Percentiles rank a stretch among this genome's conserved stretches.
Evolutionary conservation across 1,139 yeast genomes (phyloP).

Genomic region (Lodderomyces parapsilosis): DNA sequence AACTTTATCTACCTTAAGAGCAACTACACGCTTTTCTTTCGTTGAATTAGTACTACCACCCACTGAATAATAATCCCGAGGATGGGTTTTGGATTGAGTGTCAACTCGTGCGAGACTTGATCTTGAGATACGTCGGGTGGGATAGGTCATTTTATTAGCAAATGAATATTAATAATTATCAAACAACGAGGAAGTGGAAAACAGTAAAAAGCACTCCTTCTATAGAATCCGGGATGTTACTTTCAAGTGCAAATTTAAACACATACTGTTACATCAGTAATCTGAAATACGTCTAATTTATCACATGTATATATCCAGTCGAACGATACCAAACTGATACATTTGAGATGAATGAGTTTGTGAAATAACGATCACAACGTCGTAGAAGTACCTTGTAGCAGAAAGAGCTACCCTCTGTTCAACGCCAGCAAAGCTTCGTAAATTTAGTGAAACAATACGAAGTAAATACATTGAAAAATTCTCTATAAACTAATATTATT

Average conservation of each 20-base stretch:
- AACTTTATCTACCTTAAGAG: no score
- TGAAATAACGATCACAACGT: background rate
- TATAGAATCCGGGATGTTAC: background rate
- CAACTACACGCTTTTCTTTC: no score
- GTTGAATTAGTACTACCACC: no score
- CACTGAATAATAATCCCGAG: no score
- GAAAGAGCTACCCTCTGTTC: background rate
- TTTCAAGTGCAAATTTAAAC: background rate
- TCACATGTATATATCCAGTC: background rate
- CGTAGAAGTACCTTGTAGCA: background rate
- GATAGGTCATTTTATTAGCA: no score
- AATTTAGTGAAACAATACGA: background rate
- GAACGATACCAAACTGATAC: background rate
- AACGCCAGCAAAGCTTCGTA: background rate
- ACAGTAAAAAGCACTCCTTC: no score
- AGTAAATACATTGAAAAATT: background rate
- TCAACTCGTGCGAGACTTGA: no score
- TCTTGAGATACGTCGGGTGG: no score
- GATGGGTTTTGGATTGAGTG: no score
- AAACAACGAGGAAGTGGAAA: no score
- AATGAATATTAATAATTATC: no score
- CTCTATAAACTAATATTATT: background rate
- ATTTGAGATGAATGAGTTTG: background rate
- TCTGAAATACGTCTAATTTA: background rate
- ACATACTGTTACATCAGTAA: background rate